Base-by-base conservation (phyloP, 2,329 filamentous ascomycete genomes). In the Aspergillus ochraceoroseus region DNA sequence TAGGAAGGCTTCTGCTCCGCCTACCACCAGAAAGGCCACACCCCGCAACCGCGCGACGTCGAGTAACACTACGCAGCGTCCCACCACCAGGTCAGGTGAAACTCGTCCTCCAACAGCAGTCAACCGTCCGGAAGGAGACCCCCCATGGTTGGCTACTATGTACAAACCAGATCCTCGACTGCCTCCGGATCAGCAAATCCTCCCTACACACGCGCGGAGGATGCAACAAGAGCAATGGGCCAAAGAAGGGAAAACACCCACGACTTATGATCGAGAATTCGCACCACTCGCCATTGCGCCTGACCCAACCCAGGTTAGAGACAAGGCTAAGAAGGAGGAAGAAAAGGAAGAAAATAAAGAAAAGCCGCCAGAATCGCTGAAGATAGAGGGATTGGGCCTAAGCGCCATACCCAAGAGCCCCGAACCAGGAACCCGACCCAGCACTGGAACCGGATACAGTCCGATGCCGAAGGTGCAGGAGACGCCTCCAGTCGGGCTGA, bases 181-280 rank as follows among this genome's bases (percentile, higher is more conserved):
- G 22, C 92, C 92, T 4, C 92, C 88, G 0, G 92, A 98, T 47
- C 86, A 98, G 64, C 92, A 98, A 61, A 81, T 98, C 38, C 79
- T 98, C 7, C 92, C 92, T 1, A 96, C 92, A 0, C 88, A 96
- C 48, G 92, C 92, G 8, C 87, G 84, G 56, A 78, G 87, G 41
- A 75, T 96, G 64, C 86, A 92, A 63, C 90, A 95, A 68, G 88
- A 95, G 64, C 86, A 90, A 63, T 95, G 88, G 89, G 88, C 94
- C 65, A 85, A 82, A 54, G 87, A 95, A 63, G 89, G 89, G 48
- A 87, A 86, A 50, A 85, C 87, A 48, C 87, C 87, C 3, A 86
- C 79, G 44, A 75, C 83, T 17, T 95, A 95, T 61, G 89, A 95
- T 66, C 85, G 80, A 48, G 83, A 94, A 44, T 92, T 95, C 67